Conservation (phyloP, 2,329 filamentous ascomycete genomes). For the Thelonectria olida region DNA sequence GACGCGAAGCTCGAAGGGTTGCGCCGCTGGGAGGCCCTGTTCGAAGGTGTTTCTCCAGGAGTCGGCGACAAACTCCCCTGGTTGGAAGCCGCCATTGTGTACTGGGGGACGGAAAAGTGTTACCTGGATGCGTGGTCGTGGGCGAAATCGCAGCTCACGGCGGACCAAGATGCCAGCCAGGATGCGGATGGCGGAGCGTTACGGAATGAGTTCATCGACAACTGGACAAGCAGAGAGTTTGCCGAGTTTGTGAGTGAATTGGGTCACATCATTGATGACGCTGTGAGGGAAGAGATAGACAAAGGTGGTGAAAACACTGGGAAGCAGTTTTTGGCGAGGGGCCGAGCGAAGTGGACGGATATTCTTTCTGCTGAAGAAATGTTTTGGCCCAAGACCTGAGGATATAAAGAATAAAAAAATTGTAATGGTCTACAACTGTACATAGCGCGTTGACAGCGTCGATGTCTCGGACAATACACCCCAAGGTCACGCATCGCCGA, state of each 20-base stretch:
- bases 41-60: slow-evolving; percentile 61
- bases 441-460: too few species aligned
- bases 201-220: slow-evolving; percentile 71
- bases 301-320: slow-evolving; percentile 43
- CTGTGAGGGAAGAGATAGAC: slow-evolving; percentile 53
- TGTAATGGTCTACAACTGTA: too few species aligned
- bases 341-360: slow-evolving; percentile 56
- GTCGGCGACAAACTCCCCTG: slow-evolving; percentile 54
- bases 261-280: slow-evolving; percentile 63
- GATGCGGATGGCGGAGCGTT: slow-evolving; percentile 73
- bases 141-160: slow-evolving; percentile 51
- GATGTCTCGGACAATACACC: too few species aligned
- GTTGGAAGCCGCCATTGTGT: slow-evolving; percentile 75
- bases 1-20: slow-evolving; percentile 52
- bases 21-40: slow-evolving; percentile 55
- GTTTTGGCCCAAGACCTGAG: slow-evolving; percentile 62
- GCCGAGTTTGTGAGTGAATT: slow-evolving; percentile 65
- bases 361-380: slow-evolving; percentile 65
- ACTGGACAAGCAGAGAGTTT: slow-evolving; percentile 73
- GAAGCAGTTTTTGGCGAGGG: slow-evolving; percentile 48
- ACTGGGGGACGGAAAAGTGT: slow-evolving; percentile 79
- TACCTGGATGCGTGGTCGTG: slow-evolving; percentile 69
- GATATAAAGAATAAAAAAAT: too few species aligned
- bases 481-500: too few species aligned
- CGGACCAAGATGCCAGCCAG: slow-evolving; percentile 28